phyloP scores from a whole-genome alignment of 495 filamentous ascomycete genomes.

The Chlorociboria aeruginascens region DNA sequence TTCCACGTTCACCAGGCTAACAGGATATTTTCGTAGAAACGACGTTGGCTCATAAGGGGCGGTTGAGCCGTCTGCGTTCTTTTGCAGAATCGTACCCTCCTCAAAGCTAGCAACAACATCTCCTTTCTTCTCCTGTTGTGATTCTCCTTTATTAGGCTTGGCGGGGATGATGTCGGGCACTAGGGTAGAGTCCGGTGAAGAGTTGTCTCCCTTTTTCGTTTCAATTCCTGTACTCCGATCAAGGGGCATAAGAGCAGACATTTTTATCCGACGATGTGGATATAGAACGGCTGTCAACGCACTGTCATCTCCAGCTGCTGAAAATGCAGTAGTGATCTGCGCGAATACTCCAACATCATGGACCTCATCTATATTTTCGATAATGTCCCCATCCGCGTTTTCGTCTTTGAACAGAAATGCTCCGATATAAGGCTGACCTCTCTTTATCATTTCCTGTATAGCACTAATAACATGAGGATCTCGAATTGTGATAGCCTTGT shows the following conservation, averaged over 20 bases:
- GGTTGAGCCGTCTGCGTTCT: slow-evolving; percentile 28
- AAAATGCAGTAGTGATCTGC: slow-evolving; percentile 91
- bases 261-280: slow-evolving; percentile 87
- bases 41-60: slow-evolving; percentile 71
- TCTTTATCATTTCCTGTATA: slow-evolving; percentile 91
- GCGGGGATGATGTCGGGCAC: slow-evolving; percentile 18
- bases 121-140: slow-evolving; percentile 56
- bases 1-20: slow-evolving; percentile 89
- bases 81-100: slow-evolving; percentile 48
- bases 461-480: slow-evolving; percentile 80
- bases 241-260: slow-evolving; percentile 68
- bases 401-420: slow-evolving; percentile 97
- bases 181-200: slow-evolving; percentile 26
- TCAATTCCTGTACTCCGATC: slow-evolving; percentile 21
- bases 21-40: slow-evolving; percentile 80
- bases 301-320: slow-evolving; percentile 64
- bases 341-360: slow-evolving; percentile 95
- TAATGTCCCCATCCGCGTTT: slow-evolving; percentile 79
- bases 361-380: slow-evolving; percentile 77
- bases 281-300: slow-evolving; percentile 88
- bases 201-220: slow-evolving; percentile 30
- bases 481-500: slow-evolving; percentile 93
- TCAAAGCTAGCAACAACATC: slow-evolving; percentile 98
- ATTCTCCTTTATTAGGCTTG: slow-evolving; percentile 25
- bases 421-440: slow-evolving; percentile 96